Evolutionary conservation across 257 asterid species (phyloP).

Genomic region (Plantago elongata): DNA sequence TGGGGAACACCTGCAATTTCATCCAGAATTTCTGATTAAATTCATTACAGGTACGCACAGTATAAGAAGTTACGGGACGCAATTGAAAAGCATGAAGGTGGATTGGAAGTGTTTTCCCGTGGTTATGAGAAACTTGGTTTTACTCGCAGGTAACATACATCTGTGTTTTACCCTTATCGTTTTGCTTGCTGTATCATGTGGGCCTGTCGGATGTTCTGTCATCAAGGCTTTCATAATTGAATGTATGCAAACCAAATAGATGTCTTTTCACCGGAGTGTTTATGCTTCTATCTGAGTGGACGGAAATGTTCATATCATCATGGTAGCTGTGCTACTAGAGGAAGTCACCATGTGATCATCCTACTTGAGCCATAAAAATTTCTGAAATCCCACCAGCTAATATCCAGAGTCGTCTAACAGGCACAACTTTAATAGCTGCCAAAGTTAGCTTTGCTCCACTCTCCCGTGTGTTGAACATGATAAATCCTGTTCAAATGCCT

Average conservation of each 20-base stretch:
- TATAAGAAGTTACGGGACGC: conserved; percentile 70
- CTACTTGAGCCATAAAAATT: no score
- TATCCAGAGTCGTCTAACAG: no score
- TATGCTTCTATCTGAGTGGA: not conserved
- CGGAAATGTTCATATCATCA: conserved; percentile 7
- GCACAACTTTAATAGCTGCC: no score
- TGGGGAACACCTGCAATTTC: conserved; percentile 7
- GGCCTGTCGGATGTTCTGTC: not conserved
- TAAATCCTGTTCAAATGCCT: no score
- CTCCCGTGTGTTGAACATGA: no score
- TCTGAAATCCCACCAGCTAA: no score
- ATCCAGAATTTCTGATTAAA: conserved; percentile 7
- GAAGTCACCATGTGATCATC: no score
- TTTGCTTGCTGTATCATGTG: conserved; percentile 12
- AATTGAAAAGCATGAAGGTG: conserved; percentile 90
- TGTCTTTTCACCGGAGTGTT: conserved; percentile 5
- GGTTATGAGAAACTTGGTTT: conserved; percentile 95
- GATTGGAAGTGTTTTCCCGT: conserved; percentile 86
- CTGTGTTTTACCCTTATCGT: conserved; percentile 14
- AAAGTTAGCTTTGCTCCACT: no score
- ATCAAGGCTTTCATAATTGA: conserved; percentile 17
- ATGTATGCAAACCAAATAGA: conserved; percentile 3
- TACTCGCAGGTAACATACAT: conserved; percentile 62
- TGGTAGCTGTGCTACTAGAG: not conserved
- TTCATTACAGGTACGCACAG: conserved; percentile 61